Evolutionary conservation across 257 asterid species (phyloP), one percentile per base, ranked within the genome.

Genomic region (Solanum tarapatanum): DNA sequence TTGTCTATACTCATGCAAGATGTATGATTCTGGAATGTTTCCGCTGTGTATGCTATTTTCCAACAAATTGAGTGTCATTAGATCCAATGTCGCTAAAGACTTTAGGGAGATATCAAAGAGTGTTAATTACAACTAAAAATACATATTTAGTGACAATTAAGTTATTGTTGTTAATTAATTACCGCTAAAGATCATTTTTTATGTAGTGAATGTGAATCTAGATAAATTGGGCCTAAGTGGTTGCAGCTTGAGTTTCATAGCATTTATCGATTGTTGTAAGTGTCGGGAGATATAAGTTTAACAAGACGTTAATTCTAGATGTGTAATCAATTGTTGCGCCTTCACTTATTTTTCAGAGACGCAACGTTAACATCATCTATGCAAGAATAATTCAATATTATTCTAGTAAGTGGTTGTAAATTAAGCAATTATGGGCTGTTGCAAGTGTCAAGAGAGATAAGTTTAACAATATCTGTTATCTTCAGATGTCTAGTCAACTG

Each of bases 101-200:
- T 51, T 51, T 51, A 0, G 9, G 10, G 17, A 45, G 17, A 51
- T 51, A 51, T 51, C 2, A 51, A 51, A 51, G 3, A 51, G 1
- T 51, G 62, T 0, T 6, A 51, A 51, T 51, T 51, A 1, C 4
- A 2, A 7, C 4, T 51, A 51, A 51, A 6, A 51, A 51, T 16
- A 17, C 10, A 0, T 2, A 51, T 51, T 51, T 17, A 51, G 4
- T 51, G 3, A 0, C 0, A 51, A 51, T 51, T 6, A 51, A 51
- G 4, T 2, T 17, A 51, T 0, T 51, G 0, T 0, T 4, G 1
- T 51, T 51, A 17, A 51, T 17, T 51, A 51, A 16, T 17, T 17
- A 1, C 1, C 23, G 0, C 0, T 51, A 51, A 51, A 51, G 1
- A 17, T 51, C 0, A 6, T 51, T 16, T 51, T 51, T 17, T 2